Base-by-base conservation (phyloP, 148 eudicot species). In the Cornus florida region DNA sequence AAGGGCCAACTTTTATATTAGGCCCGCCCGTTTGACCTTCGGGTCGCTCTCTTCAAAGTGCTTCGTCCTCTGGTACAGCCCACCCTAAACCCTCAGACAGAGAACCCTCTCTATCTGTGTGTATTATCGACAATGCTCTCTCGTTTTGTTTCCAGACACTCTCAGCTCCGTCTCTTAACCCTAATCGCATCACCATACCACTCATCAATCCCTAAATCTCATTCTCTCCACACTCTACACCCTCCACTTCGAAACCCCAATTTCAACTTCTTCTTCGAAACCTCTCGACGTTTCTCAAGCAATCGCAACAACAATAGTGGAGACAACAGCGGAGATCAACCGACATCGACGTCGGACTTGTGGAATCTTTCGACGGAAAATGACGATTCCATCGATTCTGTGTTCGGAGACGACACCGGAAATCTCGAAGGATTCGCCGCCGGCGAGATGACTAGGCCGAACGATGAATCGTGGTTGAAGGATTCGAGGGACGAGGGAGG, bases 361-460 rank as follows among this genome's bases (percentile, higher is more conserved):
- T 91, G 97, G 97, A 89, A 87, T 12, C 69, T 91, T n/a, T 79
- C 90, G 0, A 41, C 85, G 17, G 90, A 90, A 56, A 73, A 70
- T 32, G 91, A 85, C 65, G 56, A 77, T 31, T n/a, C 80, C 19
- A 50, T 83, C 5, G 89, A 81, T 38, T 85, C 85, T 59, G 71
- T 91, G 7, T 92, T 92, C 38, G 84, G 80, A 2, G 80, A 53
- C n/a, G 82, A 82, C 8, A 9, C 79, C 12, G 82, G 60, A 70
- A 59, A 24, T 33, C 22, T 74, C 6, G 83, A 71, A 23, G 75
- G 81, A 41, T 5, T 75, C 11, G 69, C 57, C 50, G 75, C 39
- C 64, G 71, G 67, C 2, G 76, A 59, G 84, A 73, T 19, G 78
- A 11, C 31, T 65, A 46, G 46, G 57, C 33, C 28, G 10, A 53